Evolutionary conservation across 2,329 filamentous ascomycete genomes (phyloP), one percentile per base, ranked within the genome.

Genomic region (Hypoxylon sp.): DNA sequence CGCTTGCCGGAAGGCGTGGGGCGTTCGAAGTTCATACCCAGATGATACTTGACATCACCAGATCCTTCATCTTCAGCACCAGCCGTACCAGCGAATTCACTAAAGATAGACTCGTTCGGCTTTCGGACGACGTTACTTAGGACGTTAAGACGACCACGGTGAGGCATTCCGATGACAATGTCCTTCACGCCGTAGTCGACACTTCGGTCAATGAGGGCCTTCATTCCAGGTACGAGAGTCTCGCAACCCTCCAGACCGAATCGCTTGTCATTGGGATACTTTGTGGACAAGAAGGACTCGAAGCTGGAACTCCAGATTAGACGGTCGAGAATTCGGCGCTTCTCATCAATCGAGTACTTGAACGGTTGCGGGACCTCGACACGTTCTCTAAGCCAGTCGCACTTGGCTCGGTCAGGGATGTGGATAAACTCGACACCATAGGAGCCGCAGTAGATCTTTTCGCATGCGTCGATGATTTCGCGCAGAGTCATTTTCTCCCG

Each of bases 1-100:
- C 94, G 94, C 84, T 97, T 97, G 66, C 94, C 94, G 31, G 93
- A 97, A 51, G 94, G 94, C 7, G 94, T 99, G 45, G 94, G 94
- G 59, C 94, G 91, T 79, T 99, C 94, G 64, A 99, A 99, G 81
- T 99, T 99, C 94, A 99, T 99, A 70, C 94, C 94, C 67, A 99
- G 80, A 78, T 99, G 94, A 78, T 99, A 99, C 77, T 99, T 99
- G 75, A 99, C 94, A 73, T 99, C 94, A 67, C 94, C 94, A 51
- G 94, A 97, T 53, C 94, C 94, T 77, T 99, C 93, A 64, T 97
- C 94, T 63, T 90, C 89, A 46, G 90, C 90, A 69, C 90, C 91
- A 15, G 89, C 78, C 35, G 88, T 90, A 65, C 94, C 94, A 57
- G 90, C 89, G 68, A 99, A 99, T 74, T 99, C 94, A 71, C 90